Conservation (phyloP, 139 green algal species). For the Mychonastes homosphaera region DNA sequence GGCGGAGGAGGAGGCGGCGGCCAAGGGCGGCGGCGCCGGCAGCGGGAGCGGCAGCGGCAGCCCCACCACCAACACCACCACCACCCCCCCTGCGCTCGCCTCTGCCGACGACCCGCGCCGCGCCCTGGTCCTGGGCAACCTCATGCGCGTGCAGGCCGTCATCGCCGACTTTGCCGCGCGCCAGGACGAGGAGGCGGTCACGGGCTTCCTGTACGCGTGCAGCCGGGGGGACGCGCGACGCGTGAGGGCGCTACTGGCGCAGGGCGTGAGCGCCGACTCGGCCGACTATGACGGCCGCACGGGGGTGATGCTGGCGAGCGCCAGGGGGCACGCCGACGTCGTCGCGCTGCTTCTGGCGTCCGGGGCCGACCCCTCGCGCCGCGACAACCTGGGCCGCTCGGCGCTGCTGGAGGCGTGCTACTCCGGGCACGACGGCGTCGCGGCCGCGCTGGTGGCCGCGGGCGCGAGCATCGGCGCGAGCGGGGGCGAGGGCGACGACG, state of each 20-base stretch:
- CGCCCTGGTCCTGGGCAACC: slow-evolving; percentile 29
- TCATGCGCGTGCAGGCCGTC: slow-evolving; percentile 30
- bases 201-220: slow-evolving; percentile 32
- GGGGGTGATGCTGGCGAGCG: slow-evolving; percentile 40
- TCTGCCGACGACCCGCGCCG: slow-evolving; percentile 6
- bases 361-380: slow-evolving; percentile 7
- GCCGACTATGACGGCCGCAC: slow-evolving; percentile 36
- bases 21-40: background rate
- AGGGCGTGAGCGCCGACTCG: slow-evolving; percentile 28
- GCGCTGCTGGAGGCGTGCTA: slow-evolving; percentile 39
- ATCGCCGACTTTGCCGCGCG: slow-evolving; percentile 21
- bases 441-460: slow-evolving; percentile 5
- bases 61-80: background rate
- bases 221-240: slow-evolving; percentile 23
- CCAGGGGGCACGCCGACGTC: slow-evolving; percentile 30
- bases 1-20: background rate
- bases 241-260: slow-evolving; percentile 36
- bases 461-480: slow-evolving; percentile 1
- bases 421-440: slow-evolving; percentile 25
- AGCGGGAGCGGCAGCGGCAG: background rate
- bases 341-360: slow-evolving; percentile 35
- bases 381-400: slow-evolving; percentile 28
- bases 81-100: background rate
- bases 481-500: background rate
- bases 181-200: slow-evolving; percentile 31